Evolutionary conservation across 768 basidiomycete species (phyloP).

Genomic region (Pulveroboletus sp.): DNA sequence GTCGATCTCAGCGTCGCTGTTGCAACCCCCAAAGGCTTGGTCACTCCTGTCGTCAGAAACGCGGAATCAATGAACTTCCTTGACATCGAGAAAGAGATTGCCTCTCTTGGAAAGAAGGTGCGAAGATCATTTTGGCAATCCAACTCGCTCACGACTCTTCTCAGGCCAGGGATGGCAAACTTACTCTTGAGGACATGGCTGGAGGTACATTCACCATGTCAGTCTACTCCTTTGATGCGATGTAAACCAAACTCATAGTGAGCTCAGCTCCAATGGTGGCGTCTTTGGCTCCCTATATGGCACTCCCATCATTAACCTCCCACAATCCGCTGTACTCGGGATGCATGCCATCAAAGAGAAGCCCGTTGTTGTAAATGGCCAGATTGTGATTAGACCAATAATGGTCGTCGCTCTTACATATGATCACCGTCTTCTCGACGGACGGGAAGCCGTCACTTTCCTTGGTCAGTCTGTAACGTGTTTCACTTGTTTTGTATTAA

Average conservation of each 20-base stretch:
- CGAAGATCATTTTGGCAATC: slow-evolving; percentile 8
- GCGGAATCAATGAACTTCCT: slow-evolving; percentile 83
- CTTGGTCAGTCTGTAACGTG: slow-evolving; percentile 60
- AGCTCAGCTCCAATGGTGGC: slow-evolving; percentile 88
- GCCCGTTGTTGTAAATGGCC: slow-evolving; percentile 87
- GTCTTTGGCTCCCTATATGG: slow-evolving; percentile 97
- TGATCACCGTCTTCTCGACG: slow-evolving; percentile 94
- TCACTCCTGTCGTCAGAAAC: slow-evolving; percentile 94
- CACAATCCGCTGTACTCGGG: slow-evolving; percentile 91
- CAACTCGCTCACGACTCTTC: slow-evolving; percentile 6
- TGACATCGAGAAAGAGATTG: slow-evolving; percentile 92
- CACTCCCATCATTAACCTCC: slow-evolving; percentile 98
- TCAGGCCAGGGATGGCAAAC: slow-evolving; percentile 85
- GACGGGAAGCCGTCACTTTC: slow-evolving; percentile 96
- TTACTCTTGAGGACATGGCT: slow-evolving; percentile 97
- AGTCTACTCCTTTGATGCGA: slow-evolving; percentile 27
- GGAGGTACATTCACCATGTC: slow-evolving; percentile 99
- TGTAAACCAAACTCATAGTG: not conserved
- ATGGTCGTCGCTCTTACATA: slow-evolving; percentile 95
- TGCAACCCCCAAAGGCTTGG: slow-evolving; percentile 95
- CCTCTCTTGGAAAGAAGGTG: slow-evolving; percentile 86
- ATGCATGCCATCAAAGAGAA: slow-evolving; percentile 96
- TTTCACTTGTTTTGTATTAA: slow-evolving; percentile 3
- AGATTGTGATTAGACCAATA: slow-evolving; percentile 95
- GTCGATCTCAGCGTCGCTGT: slow-evolving; percentile 96